These are phyloP conservation scores for Delonix regia DNA, from an alignment of 306 rosid genomes.

Conservation along the genomic window DNA sequence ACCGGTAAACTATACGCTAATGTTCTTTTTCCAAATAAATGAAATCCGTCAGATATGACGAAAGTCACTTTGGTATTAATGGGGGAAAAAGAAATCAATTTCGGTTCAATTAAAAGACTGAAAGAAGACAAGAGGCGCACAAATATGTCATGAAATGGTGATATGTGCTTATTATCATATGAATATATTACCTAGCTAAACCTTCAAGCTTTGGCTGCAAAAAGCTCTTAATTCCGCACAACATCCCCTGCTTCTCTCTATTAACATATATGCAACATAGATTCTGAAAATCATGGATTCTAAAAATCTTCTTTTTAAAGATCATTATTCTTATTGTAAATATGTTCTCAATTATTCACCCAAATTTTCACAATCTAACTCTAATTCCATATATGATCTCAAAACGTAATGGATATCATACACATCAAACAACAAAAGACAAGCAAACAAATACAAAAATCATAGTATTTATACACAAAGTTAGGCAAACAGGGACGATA, in stretches of 20 bases:
- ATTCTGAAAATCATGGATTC: too few relatives aligned
- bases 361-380: too few relatives aligned
- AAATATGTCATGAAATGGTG: background rate
- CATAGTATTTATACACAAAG: background rate
- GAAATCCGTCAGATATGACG: too few relatives aligned
- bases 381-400: background rate
- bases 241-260: too few relatives aligned
- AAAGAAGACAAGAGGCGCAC: background rate
- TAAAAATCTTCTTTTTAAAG: too few relatives aligned
- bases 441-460: background rate
- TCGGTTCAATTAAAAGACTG: too few relatives aligned
- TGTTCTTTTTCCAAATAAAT: background rate
- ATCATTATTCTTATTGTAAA: too few relatives aligned
- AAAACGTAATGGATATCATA: background rate
- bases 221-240: constrained; percentile 85
- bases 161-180: background rate
- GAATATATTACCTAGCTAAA: constrained; percentile 64
- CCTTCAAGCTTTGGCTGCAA: constrained; percentile 87
- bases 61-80: too few relatives aligned
- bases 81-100: too few relatives aligned
- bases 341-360: too few relatives aligned
- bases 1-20: background rate
- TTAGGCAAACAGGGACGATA: too few relatives aligned
- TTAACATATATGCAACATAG: too few relatives aligned
- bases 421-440: background rate